Evolutionary conservation across 2,329 filamentous ascomycete genomes (phyloP).

Genomic region (Sporothrix protearum): DNA sequence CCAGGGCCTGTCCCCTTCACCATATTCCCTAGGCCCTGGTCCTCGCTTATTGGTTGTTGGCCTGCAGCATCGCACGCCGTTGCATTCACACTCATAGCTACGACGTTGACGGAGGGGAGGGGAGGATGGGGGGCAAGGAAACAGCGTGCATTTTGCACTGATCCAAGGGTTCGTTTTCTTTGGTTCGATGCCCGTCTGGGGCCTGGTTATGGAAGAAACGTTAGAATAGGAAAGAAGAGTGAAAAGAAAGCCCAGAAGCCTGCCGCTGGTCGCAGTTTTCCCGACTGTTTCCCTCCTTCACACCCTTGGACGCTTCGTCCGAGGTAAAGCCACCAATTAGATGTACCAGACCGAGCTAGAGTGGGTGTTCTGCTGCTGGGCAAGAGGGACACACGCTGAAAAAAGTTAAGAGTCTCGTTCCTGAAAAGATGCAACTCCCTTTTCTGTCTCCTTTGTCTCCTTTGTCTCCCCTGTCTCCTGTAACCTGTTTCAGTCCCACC

Average conservation of each 20-base stretch:
- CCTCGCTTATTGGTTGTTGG: conserved; percentile 1
- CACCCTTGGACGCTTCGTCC: conserved; percentile 15
- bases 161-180: conserved; percentile 4
- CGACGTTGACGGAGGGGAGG: not conserved
- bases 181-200: conserved; percentile 2
- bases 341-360: not conserved
- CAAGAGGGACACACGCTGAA: not conserved
- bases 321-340: conserved; percentile 30
- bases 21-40: not conserved
- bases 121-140: not conserved
- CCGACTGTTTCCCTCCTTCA: not conserved
- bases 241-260: conserved; percentile 5
- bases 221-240: not conserved
- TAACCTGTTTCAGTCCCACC: too few species aligned
- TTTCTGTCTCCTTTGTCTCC: too few species aligned
- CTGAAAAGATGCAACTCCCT: not conserved
- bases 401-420: not conserved
- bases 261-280: not conserved
- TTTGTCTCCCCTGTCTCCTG: too few species aligned
- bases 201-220: conserved; percentile 3
- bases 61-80: not conserved
- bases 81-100: conserved; percentile 1
- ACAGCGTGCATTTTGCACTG: conserved; percentile 7
- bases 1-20: not conserved
- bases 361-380: not conserved